Evolutionary conservation across 495 filamentous ascomycete genomes (phyloP).

Genomic region (Podospora pseudopauciseta): DNA sequence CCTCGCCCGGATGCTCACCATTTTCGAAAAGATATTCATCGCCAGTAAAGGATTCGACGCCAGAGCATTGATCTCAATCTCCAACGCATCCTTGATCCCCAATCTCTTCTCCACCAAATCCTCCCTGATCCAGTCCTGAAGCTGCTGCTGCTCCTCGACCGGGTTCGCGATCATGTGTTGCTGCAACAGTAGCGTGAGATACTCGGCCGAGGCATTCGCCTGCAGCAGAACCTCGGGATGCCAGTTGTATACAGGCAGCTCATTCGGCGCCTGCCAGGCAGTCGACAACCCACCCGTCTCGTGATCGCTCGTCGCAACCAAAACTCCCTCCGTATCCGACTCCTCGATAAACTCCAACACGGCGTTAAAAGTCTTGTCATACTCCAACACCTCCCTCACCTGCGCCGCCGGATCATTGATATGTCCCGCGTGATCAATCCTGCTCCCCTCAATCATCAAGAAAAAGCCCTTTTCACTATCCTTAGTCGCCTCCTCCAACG

Average conservation of each 20-base stretch:
- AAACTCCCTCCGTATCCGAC: conserved; percentile 66
- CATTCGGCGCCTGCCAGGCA: conserved; percentile 55
- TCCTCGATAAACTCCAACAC: conserved; percentile 81
- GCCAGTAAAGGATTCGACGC: conserved; percentile 51
- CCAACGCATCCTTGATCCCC: conserved; percentile 69
- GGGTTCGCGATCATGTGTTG: conserved; percentile 47
- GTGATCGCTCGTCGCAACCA: conserved; percentile 89
- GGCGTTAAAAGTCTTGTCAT: conserved; percentile 77
- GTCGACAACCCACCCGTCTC: conserved; percentile 87
- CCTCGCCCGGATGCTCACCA: conserved; percentile 81
- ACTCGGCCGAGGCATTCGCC: conserved; percentile 72
- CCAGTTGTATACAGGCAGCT: conserved; percentile 70
- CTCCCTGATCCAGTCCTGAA: conserved; percentile 56
- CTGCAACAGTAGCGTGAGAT: conserved; percentile 57
- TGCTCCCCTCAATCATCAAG: conserved; percentile 93
- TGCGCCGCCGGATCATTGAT: conserved; percentile 93
- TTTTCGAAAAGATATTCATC: conserved; percentile 67
- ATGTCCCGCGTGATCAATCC: conserved; percentile 96
- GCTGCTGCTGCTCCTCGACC: conserved; percentile 33
- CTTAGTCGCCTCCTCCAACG: conserved; percentile 76
- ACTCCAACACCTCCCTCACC: conserved; percentile 89
- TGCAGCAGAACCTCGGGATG: conserved; percentile 76
- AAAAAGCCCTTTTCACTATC: conserved; percentile 93
- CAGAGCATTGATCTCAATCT: conserved; percentile 65
- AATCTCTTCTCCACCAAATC: conserved; percentile 62